phyloP scores from a whole-genome alignment of 306 rosid species.

The Citrullus colocynthis region DNA sequence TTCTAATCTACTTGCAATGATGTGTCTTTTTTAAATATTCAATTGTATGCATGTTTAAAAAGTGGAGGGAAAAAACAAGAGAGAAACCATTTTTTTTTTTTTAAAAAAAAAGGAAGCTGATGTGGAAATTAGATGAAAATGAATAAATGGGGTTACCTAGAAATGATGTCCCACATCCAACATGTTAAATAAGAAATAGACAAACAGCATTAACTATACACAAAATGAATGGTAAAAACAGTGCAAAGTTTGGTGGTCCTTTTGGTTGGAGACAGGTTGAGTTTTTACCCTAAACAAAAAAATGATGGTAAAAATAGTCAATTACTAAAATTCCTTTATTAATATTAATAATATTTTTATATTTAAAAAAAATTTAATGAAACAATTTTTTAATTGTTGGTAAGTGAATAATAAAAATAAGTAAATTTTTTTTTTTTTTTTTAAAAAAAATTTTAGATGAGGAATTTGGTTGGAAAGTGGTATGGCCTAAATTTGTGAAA shows the following conservation, averaged over 20 bases:
- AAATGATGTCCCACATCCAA: neutral
- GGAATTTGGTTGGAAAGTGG: neutral
- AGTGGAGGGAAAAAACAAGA: too few species aligned
- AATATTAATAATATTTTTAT: too few species aligned
- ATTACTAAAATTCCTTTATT: neutral
- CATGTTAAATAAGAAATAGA: conserved; percentile 4
- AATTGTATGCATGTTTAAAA: too few species aligned
- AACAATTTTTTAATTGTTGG: too few species aligned
- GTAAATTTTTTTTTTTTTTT: too few species aligned
- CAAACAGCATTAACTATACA: neutral
- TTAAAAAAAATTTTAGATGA: too few species aligned
- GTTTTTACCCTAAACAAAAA: neutral
- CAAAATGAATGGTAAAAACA: neutral
- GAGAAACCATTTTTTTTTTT: too few species aligned
- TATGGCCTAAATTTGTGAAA: conserved; percentile 8
- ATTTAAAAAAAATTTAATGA: too few species aligned
- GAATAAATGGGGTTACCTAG: neutral
- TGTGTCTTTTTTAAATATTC: too few species aligned
- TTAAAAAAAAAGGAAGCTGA: neutral
- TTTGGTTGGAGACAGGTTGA: neutral
- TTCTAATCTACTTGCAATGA: too few species aligned
- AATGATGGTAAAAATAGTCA: neutral
- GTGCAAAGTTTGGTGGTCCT: neutral
- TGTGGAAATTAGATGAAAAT: neutral
- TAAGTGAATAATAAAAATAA: too few species aligned